Evolutionary conservation across 495 filamentous ascomycete genomes (phyloP), one percentile per base, ranked within the genome.

Genomic region (Penicillium dipodomyicola): DNA sequence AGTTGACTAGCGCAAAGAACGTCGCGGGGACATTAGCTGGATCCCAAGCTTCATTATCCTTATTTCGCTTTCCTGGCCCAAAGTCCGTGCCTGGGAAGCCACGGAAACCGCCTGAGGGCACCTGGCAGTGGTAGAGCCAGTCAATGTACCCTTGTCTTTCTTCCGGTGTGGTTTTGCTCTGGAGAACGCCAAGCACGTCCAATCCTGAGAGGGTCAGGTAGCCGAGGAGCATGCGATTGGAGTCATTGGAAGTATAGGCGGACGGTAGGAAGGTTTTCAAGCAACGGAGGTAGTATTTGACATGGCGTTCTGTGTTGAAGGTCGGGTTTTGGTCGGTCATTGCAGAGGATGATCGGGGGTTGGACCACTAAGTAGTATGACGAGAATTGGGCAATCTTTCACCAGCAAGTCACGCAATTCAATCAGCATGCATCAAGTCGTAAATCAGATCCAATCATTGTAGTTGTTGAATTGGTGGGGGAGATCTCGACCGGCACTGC

Each of bases 271-370:
- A 79, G 35, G 91, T 87, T 63, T 87, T 90, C 42, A 93, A 81
- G 61, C 92, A 96, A 67, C 92, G 86, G 58, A 90, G 83, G 87
- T 93, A 97, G 80, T 96, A 98, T 67, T 87, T 90, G 65, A 93
- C 77, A 71, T 98, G 94, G 44, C 80, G 83, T 25, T 83, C 78
- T 49, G 82, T 84, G 67, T 91, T 81, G 67, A 94, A 82, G 25
- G 68, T 64, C 40, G 81, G 37, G 22, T 20, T 23, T 29, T 29
- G 58, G 51, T 63, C 69, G 30, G 69, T 49, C 74, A 78, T 78
- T 29, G 32, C 51, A 48, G 46, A 48, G 41, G 15, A 30, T 39
- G 23, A 4, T 51, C 23, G 22, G 25, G 2, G 23, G 29, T 30
- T 19, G n/a, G n/a, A 5, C 17, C 19, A 32, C 8, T 20, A 48